Conservation (phyloP, 1,284 basidiomycete species). For the Cronartium quercuum region DNA sequence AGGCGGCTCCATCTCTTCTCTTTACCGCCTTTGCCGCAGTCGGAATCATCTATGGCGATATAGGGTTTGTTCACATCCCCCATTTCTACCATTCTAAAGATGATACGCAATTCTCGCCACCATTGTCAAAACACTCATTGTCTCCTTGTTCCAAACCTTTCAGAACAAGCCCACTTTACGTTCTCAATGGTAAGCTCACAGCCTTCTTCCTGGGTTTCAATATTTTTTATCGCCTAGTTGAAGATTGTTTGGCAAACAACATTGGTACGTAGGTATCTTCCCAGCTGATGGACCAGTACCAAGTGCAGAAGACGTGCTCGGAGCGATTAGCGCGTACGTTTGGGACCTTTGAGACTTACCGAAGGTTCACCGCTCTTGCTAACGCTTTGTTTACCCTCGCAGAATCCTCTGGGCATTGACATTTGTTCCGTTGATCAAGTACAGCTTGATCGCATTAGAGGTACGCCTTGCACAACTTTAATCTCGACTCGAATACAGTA, state of each 20-base stretch:
- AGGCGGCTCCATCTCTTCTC: conserved; percentile 19
- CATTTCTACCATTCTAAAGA: not conserved
- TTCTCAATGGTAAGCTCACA: conserved; percentile 23
- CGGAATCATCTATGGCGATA: conserved; percentile 37
- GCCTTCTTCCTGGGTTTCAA: not conserved
- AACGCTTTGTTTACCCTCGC: not conserved
- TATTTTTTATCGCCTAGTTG: not conserved
- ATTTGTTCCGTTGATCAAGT: conserved; percentile 31
- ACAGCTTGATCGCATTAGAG: conserved; percentile 33
- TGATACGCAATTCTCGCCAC: not conserved
- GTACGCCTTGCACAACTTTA: not conserved
- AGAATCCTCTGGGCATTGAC: conserved; percentile 34
- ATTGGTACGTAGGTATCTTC: conserved; percentile 13
- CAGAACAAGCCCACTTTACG: conserved; percentile 36
- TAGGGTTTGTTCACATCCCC: conserved; percentile 13
- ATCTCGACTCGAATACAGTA: no score
- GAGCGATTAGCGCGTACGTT: conserved; percentile 33
- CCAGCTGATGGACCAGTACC: conserved; percentile 10
- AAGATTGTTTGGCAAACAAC: no score
- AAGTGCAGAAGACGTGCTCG: conserved; percentile 26
- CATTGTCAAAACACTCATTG: not conserved
- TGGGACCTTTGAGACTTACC: not conserved
- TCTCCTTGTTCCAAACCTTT: not conserved
- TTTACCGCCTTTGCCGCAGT: conserved; percentile 33
- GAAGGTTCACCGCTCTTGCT: not conserved